Evolutionary conservation across 2,329 filamentous ascomycete species (phyloP).

Genomic region (Diaporthe sp.): DNA sequence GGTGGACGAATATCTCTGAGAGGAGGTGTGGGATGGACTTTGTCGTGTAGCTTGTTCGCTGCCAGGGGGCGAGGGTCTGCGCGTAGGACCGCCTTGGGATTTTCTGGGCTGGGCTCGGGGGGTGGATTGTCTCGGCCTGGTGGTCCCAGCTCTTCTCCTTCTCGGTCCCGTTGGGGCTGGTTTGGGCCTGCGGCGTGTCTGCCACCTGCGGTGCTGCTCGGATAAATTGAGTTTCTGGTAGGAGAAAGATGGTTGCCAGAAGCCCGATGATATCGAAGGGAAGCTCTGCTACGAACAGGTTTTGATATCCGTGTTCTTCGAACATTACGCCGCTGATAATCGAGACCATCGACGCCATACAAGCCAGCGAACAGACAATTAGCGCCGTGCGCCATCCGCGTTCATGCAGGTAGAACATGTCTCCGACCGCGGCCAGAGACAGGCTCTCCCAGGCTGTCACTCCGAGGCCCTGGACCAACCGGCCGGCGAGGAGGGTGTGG

Average conservation of each 20-base stretch:
- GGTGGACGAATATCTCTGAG: slow-evolving; percentile 42
- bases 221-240: slow-evolving; percentile 49
- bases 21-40: slow-evolving; percentile 42
- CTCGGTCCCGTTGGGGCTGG: background rate
- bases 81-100: slow-evolving; percentile 29
- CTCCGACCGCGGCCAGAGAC: slow-evolving; percentile 50
- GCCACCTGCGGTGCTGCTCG: background rate
- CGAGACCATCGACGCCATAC: slow-evolving; percentile 48
- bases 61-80: slow-evolving; percentile 30
- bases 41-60: slow-evolving; percentile 37
- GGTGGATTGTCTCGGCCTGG: slow-evolving; percentile 3
- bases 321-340: slow-evolving; percentile 49
- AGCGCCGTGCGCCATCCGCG: slow-evolving; percentile 49
- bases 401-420: slow-evolving; percentile 52
- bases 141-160: slow-evolving; percentile 29
- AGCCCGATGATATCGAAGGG: slow-evolving; percentile 48
- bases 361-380: slow-evolving; percentile 50
- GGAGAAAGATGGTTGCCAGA: slow-evolving; percentile 46
- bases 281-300: slow-evolving; percentile 49
- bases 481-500: slow-evolving; percentile 50
- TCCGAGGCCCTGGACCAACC: slow-evolving; percentile 51
- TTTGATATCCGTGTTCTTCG: slow-evolving; percentile 48
- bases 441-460: slow-evolving; percentile 52
- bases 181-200: background rate
- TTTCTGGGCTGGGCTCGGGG: background rate